Evolutionary conservation across 441 rosid species (phyloP).

Genomic region (Erysimum pusillum): DNA sequence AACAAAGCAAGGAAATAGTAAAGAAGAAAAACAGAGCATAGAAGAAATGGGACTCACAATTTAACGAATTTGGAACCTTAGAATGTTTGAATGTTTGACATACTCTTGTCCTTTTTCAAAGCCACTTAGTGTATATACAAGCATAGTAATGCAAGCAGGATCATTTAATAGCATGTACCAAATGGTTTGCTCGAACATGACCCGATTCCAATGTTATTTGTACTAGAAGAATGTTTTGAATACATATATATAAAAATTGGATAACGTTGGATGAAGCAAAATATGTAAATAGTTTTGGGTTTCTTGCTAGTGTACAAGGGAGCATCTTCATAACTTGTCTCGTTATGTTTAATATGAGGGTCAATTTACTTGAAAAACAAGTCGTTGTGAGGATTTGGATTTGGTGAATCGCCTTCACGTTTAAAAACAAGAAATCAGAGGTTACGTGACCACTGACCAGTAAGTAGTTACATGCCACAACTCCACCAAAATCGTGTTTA

Average conservation of each 20-base stretch:
- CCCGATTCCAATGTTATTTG: background rate
- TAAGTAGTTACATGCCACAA: slow-evolving; percentile 8
- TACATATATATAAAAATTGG: no score
- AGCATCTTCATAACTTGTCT: slow-evolving; percentile 15
- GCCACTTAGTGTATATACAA: background rate
- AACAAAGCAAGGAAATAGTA: background rate
- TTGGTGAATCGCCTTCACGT: slow-evolving; percentile 13
- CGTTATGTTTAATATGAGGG: background rate
- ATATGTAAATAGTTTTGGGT: slow-evolving; percentile 10
- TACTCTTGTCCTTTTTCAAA: background rate
- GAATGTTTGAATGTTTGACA: background rate
- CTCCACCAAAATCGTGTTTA: slow-evolving; percentile 18
- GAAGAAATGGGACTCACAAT: background rate
- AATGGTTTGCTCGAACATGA: background rate
- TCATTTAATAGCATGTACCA: no score
- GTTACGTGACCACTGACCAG: slow-evolving; percentile 14
- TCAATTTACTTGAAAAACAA: slow-evolving; percentile 2
- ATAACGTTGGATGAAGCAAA: background rate
- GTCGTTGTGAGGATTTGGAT: slow-evolving; percentile 1
- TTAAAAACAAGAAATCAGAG: background rate
- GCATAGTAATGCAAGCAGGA: background rate
- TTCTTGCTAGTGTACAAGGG: background rate
- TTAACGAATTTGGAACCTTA: background rate
- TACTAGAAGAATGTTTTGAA: no score
- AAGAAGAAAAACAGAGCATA: slow-evolving; percentile 10